Percentiles rank a stretch among this genome's conserved stretches.
Evolutionary conservation across 139 green algal genomes (phyloP).

Genomic region (Coelastrella sp.): DNA sequence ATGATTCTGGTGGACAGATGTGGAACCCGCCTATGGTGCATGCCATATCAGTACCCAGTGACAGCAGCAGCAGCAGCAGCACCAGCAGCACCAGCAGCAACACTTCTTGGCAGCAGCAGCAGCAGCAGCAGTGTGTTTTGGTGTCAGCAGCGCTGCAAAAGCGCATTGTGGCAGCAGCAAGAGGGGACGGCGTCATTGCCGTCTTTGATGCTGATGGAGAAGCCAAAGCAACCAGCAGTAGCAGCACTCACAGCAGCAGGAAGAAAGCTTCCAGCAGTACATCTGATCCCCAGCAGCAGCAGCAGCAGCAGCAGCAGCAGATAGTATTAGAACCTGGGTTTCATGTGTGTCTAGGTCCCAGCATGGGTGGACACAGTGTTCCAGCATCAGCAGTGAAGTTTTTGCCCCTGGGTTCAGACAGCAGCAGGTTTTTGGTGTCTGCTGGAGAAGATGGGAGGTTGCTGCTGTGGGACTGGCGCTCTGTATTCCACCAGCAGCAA

Average conservation of each 20-base stretch:
- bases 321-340: neutral
- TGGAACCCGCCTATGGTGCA: constrained; percentile 28
- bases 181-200: constrained; percentile 20
- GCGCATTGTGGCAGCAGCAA: constrained; percentile 16
- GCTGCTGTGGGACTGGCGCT: constrained; percentile 13
- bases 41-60: neutral
- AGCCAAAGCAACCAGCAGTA: neutral
- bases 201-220: constrained; percentile 33
- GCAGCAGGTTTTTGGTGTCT: neutral
- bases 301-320: neutral
- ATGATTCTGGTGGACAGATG: neutral
- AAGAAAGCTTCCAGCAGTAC: neutral
- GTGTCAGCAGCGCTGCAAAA: constrained; percentile 8
- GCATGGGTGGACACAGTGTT: neutral
- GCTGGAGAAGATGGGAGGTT: neutral
- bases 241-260: neutral
- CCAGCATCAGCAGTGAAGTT: constrained; percentile 7
- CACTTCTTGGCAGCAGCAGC: constrained; percentile 16
- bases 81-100: constrained; percentile 32
- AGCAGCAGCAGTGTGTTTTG: neutral
- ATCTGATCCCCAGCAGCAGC: neutral
- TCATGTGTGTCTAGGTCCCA: neutral
- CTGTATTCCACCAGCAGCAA: neutral
- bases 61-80: constrained; percentile 29
- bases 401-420: too few species aligned